Evolutionary conservation across 2,329 filamentous ascomycete species (phyloP), one percentile per base, ranked within the genome.

Genomic region (Arthrocladium fulminans): DNA sequence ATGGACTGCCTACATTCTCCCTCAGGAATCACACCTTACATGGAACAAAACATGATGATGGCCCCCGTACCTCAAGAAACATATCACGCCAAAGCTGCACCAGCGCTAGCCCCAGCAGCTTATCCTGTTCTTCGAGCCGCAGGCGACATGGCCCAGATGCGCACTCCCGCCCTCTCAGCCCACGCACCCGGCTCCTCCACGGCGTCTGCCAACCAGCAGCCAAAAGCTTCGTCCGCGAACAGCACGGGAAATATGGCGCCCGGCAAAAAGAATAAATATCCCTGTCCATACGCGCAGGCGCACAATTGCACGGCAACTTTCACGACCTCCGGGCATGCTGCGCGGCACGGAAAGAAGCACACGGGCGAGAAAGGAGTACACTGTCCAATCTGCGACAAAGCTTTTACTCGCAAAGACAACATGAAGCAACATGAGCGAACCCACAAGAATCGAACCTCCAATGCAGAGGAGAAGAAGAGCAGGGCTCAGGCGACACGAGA

Each of bases 401-500:
- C 78, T 10, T 83, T 83, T 60, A 82, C 79, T 10, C 75, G 79
- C 54, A 83, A 83, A 59, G 79, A 83, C 66, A 83, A 83, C 63
- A 83, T 83, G 79, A 81, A 83, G 63, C 79, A 83, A 62, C 79
- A 83, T 57, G 77, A 79, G 37, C 71, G 79, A 29, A 83, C 79
- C 1, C 79, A 83, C 60, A 72, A 75, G 42, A 50, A 49, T 17
- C 47, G 35, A 13, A 27, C 51, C 1, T 48, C 24, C 10, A 52
- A 51, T 13, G 55, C 56, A 20, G 52, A 56, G 23, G 48, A 54
- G 17, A 49, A 39, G 34, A 51, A 51, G 29, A 56, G 51, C 42
- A 60, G 59, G 45, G 57, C 57, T 15, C 54, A 54, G n/a, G 47
- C 56, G 24, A 57, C 57, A 15, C 55, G 54, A 54, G 57, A 56